Percentiles rank a stretch among this genome's conserved stretches.
Evolutionary conservation across 768 basidiomycete species (phyloP).

Genomic region (Podaxis carcinomalis): DNA sequence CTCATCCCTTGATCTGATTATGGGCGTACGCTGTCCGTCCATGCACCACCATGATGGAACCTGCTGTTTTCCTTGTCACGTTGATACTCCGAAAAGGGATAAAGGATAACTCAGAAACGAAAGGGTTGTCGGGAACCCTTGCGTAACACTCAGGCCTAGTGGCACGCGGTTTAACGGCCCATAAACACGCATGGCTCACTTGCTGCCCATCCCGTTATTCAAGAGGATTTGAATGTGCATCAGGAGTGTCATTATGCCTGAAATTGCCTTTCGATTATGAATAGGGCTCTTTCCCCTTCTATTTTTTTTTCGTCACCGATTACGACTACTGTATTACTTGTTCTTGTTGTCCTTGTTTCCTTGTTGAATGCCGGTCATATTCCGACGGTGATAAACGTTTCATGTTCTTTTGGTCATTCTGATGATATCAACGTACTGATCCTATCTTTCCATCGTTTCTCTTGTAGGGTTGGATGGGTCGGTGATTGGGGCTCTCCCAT

Average conservation of each 20-base stretch:
- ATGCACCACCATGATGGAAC: not conserved
- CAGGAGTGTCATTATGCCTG: not conserved
- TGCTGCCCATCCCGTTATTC: not conserved
- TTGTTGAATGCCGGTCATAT: not conserved
- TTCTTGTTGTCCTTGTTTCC: not conserved
- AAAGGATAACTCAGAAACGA: not conserved
- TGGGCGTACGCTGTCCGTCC: not conserved
- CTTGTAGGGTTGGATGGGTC: slow-evolving; percentile 60
- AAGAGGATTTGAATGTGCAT: not conserved
- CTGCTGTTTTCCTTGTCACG: not conserved
- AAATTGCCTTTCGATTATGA: not conserved
- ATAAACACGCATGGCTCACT: not conserved
- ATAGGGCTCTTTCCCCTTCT: not conserved
- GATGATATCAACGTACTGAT: slow-evolving; percentile 9
- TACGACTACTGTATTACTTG: not conserved
- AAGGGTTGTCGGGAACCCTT: not conserved
- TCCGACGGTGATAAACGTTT: not conserved
- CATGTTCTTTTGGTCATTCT: not conserved
- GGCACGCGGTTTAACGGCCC: not conserved
- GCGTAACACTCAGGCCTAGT: not conserved
- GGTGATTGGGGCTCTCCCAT: slow-evolving; percentile 24
- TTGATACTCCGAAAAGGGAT: not conserved
- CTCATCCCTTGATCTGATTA: not conserved
- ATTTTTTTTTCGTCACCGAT: slow-evolving; percentile 1
- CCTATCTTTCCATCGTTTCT: not conserved